Base-by-base conservation (phyloP, 1,284 basidiomycete species). In the Boletus semigastroideus region DNA sequence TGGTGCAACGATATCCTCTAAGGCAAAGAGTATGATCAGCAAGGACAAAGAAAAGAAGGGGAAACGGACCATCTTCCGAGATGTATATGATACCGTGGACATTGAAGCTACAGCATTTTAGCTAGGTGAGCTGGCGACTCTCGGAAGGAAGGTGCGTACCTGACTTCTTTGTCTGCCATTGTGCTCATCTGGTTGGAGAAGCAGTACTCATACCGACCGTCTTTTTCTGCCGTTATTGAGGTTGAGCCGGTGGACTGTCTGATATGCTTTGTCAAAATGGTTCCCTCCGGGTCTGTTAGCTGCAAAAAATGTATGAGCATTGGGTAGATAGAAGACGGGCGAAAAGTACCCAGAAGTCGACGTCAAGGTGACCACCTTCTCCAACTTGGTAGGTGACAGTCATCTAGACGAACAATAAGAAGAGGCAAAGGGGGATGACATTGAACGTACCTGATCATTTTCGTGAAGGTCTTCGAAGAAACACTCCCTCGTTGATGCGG, bases 341-440 rank as follows among this genome's bases (percentile, higher is more conserved):
- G n/a, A 16, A 30, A 27, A 79, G 58, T 60, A 97, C 92, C 84
- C 86, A 93, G 65, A 98, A 96, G 74, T 99, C 96, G 57, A 99
- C 92, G 71, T 99, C 97, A 48, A 99, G 75, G 64, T 98, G 91
- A 1, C 97, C 97, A 28, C 96, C 95, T 20, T 92, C 91, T 49
- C 94, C 94, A 12, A 99, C 96, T 80, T 99, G 96, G 72, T 98
- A 99, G 42, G 96, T 98, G 49, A 99, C 90, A 28, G 97, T 98
- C 96, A 99, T 99, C 93, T 98, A 41, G 36, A 16, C 6, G 36
- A 33, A 4, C 14, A 12, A 33, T 65, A 28, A 54, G 41, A 43
- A 43, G 43, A 41, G 4, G 49, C 28, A 45, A 19, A 37, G 38
- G 19, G 44, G 27, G 5, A 33, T 17, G 36, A 27, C 10, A 33